phyloP scores from a whole-genome alignment of 495 filamentous ascomycete genomes.

The Hypoxylon intermedium region DNA sequence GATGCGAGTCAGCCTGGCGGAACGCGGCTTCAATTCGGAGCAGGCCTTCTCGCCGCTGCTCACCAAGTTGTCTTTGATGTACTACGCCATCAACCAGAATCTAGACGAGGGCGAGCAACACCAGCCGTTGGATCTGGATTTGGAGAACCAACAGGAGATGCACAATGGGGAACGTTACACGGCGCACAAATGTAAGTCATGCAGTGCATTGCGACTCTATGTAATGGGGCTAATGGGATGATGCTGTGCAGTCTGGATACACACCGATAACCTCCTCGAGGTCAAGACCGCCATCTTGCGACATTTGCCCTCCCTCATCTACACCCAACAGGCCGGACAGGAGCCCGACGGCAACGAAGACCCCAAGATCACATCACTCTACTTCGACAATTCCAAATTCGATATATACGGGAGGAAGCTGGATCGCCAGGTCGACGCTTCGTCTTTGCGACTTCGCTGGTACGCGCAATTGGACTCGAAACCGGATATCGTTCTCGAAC shows the following conservation, averaged over 20 bases:
- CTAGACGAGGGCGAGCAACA: constrained; percentile 60
- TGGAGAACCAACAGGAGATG: constrained; percentile 50
- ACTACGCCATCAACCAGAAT: constrained; percentile 87
- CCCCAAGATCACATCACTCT: constrained; percentile 91
- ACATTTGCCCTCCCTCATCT: constrained; percentile 87
- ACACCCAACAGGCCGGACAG: constrained; percentile 84
- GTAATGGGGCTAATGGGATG: constrained; percentile 12
- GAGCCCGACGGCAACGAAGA: constrained; percentile 78
- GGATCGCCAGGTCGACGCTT: constrained; percentile 73
- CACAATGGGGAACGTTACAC: constrained; percentile 73
- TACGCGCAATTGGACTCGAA: constrained; percentile 81
- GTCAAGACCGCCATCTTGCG: constrained; percentile 94
- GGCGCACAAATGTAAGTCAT: constrained; percentile 79
- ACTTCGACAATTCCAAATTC: constrained; percentile 90
- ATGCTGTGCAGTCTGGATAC: constrained; percentile 77
- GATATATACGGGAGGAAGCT: constrained; percentile 86
- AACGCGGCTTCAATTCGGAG: constrained; percentile 92
- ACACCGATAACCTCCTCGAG: constrained; percentile 91
- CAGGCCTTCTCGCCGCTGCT: constrained; percentile 85
- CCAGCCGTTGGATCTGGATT: constrained; percentile 43
- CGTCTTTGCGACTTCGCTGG: constrained; percentile 88
- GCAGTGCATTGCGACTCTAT: background rate
- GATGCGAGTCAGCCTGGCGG: constrained; percentile 84
- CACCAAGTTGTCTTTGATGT: constrained; percentile 91
- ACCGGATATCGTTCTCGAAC: constrained; percentile 83